Evolutionary conservation across 176 grass and related monocot genomes (phyloP).

Genomic region (Aegilops umbellulata): DNA sequence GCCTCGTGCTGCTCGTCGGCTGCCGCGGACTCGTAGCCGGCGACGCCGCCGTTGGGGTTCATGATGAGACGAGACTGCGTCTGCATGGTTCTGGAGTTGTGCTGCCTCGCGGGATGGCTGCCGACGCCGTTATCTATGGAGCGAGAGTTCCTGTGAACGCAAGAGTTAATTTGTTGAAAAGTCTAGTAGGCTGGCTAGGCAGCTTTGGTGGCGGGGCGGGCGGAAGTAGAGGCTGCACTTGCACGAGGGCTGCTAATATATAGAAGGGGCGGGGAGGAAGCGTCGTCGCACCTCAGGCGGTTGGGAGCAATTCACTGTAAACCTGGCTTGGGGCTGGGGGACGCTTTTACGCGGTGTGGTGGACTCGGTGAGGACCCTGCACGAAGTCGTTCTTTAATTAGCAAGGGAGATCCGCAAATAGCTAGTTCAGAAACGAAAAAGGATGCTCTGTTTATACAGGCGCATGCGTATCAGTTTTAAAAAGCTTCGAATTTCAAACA

Average conservation of each 20-base stretch:
- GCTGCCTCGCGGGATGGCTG: neutral
- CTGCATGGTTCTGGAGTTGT: constrained; percentile 26
- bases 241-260: neutral
- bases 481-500: no score
- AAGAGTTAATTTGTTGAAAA: neutral
- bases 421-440: no score
- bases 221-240: neutral
- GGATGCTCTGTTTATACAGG: no score
- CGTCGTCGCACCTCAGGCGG: constrained; percentile 29
- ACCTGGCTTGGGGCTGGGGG: neutral
- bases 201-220: neutral
- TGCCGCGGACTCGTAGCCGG: neutral
- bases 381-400: constrained; percentile 22
- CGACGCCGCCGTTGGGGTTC: constrained; percentile 16
- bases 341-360: constrained; percentile 40
- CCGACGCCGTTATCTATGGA: no score
- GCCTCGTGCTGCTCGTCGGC: constrained; percentile 36
- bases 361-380: constrained; percentile 23
- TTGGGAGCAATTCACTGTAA: constrained; percentile 15
- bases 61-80: constrained; percentile 16
- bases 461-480: no score
- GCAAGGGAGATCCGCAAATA: no score
- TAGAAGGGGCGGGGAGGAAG: constrained; percentile 2
- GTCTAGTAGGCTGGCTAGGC: neutral
- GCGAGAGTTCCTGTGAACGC: neutral